Evolutionary conservation across 2,329 filamentous ascomycete genomes (phyloP).

Genomic region (Botrytis medusae): DNA sequence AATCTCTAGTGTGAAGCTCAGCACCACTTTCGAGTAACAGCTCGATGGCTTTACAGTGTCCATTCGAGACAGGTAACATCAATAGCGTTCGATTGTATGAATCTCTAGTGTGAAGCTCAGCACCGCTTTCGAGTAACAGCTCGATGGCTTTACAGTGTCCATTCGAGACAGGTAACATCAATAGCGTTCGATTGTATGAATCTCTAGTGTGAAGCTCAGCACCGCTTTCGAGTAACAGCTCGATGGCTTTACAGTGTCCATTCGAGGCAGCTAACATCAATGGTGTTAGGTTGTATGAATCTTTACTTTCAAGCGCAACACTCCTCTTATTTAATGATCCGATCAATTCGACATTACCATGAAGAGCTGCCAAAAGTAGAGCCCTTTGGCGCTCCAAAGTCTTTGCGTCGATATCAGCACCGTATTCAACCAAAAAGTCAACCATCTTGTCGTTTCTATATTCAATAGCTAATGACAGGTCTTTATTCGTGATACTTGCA

Average conservation of each 20-base stretch:
- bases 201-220: not conserved
- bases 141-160: no score
- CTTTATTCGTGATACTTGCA: not conserved
- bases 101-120: no score
- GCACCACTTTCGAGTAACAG: no score
- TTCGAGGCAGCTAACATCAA: not conserved
- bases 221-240: no score
- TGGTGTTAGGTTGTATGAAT: not conserved
- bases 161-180: no score
- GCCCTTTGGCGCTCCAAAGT: accelerated
- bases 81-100: no score
- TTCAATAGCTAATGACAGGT: not conserved
- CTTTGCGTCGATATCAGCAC: no score
- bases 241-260: no score
- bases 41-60: no score
- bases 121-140: no score
- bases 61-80: no score
- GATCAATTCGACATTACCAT: not conserved
- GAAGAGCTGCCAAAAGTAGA: not conserved
- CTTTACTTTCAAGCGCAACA: not conserved
- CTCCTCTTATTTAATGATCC: not conserved
- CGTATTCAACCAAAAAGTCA: not conserved
- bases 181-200: not conserved
- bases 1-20: no score
- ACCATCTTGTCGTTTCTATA: not conserved